phyloP scores from a whole-genome alignment of 2,329 filamentous ascomycete genomes.

The Pseudocercospora cruenta region DNA sequence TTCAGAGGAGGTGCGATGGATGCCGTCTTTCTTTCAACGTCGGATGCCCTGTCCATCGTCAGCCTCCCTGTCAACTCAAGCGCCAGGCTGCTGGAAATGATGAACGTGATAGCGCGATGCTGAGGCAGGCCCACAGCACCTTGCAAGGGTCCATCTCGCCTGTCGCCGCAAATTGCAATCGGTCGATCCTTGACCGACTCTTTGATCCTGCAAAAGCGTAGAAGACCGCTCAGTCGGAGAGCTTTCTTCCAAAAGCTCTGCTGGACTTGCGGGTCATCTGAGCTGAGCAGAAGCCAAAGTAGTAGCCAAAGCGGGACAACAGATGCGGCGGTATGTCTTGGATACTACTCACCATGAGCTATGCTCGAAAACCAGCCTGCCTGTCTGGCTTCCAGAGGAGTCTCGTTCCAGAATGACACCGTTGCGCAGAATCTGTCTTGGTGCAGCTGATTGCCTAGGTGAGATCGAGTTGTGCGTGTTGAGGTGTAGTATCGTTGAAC shows the following conservation, averaged over 20 bases:
- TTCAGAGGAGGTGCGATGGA: slow-evolving; percentile 26
- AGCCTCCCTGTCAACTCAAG: slow-evolving; percentile 14
- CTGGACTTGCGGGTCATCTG: not conserved
- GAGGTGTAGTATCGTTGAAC: slow-evolving; percentile 19
- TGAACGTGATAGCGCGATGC: slow-evolving; percentile 3
- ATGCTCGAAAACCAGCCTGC: not conserved
- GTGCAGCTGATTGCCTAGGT: slow-evolving; percentile 14
- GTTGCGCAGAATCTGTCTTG: slow-evolving; percentile 18
- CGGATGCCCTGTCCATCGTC: slow-evolving; percentile 20
- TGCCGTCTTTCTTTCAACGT: slow-evolving; percentile 29
- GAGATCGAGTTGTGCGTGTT: slow-evolving; percentile 21
- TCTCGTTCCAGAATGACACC: slow-evolving; percentile 13
- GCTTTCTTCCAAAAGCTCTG: not conserved
- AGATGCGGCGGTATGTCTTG: not conserved
- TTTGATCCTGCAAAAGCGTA: not conserved
- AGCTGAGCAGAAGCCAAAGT: not conserved
- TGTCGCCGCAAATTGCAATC: not conserved
- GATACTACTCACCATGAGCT: slow-evolving; percentile 1
- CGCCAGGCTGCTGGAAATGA: not conserved
- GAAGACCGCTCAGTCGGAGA: not conserved
- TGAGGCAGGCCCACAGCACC: not conserved
- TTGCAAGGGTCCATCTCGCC: not conserved
- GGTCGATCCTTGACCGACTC: not conserved
- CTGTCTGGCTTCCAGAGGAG: not conserved
- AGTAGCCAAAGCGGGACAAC: not conserved